These are phyloP conservation scores for Calocybe cyanea DNA, from an alignment of 768 basidiomycete species.

Conservation along the genomic window DNA sequence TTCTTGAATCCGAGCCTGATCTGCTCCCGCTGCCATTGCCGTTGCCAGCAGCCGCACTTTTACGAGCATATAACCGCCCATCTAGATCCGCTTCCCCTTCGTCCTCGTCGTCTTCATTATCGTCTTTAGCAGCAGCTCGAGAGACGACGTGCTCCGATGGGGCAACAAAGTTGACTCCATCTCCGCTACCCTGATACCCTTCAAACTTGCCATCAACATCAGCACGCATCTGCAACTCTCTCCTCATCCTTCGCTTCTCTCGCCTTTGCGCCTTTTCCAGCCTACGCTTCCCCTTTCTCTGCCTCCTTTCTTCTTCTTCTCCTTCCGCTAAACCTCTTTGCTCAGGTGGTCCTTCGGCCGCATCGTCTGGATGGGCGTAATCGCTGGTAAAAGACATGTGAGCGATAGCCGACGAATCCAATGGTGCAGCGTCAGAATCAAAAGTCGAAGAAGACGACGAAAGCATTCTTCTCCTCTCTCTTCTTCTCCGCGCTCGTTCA, in stretches of 20 bases:
- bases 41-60: constrained; percentile 12
- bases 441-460: constrained; percentile 36
- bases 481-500: constrained; percentile 4
- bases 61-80: constrained; percentile 48
- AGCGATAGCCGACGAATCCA: constrained; percentile 56
- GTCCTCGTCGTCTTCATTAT: constrained; percentile 28
- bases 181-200: constrained; percentile 53
- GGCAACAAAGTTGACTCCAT: constrained; percentile 7
- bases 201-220: constrained; percentile 47
- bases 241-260: constrained; percentile 28
- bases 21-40: constrained; percentile 17
- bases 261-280: constrained; percentile 12
- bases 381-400: constrained; percentile 42
- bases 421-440: constrained; percentile 67
- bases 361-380: too few species aligned
- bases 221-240: constrained; percentile 29
- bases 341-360: constrained; percentile 32
- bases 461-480: constrained; percentile 10
- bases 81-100: constrained; percentile 59
- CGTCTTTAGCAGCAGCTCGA: constrained; percentile 5
- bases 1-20: constrained; percentile 57
- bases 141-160: constrained; percentile 15
- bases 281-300: constrained; percentile 45
- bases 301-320: constrained; percentile 35
- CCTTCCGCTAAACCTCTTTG: constrained; percentile 35